Percentiles rank a stretch among this genome's conserved stretches.
phyloP scores from a whole-genome alignment of 257 asterid species.

The Lycium ferocissimum region DNA sequence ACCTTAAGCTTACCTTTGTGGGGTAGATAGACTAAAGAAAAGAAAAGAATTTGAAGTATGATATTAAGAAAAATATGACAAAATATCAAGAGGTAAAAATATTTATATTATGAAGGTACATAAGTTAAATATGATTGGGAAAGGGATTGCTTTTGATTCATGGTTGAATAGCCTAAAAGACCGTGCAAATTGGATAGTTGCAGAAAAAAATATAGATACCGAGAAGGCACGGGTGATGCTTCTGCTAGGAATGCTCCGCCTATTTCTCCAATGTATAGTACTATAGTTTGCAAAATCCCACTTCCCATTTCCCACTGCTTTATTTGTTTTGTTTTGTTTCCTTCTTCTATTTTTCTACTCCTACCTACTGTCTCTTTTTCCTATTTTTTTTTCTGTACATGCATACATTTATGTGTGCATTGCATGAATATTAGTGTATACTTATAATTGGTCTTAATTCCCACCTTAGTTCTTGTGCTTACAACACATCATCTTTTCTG shows the following conservation, averaged over 20 bases:
- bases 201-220: conserved; percentile 20
- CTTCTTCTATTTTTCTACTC: background rate
- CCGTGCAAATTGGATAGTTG: conserved; percentile 37
- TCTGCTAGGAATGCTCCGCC: conserved; percentile 39
- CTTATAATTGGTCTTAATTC: background rate
- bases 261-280: conserved; percentile 44
- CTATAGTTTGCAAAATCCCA: conserved; percentile 30
- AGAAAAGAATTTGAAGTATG: too few relatives aligned
- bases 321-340: background rate
- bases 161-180: conserved; percentile 33
- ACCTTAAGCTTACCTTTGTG: too few relatives aligned
- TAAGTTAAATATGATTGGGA: background rate
- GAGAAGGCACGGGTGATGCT: conserved; percentile 50
- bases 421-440: background rate
- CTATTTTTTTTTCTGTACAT: background rate
- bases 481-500: conserved; percentile 31
- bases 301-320: conserved; percentile 40
- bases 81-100: too few relatives aligned
- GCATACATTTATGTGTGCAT: background rate
- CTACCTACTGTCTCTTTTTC: background rate
- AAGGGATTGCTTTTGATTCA: background rate
- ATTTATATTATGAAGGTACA: too few relatives aligned
- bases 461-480: conserved; percentile 30
- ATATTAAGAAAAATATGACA: too few relatives aligned
- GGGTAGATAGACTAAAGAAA: too few relatives aligned